Evolutionary conservation across 305 asterid species (phyloP).

Genomic region (Solanum hybrid): DNA sequence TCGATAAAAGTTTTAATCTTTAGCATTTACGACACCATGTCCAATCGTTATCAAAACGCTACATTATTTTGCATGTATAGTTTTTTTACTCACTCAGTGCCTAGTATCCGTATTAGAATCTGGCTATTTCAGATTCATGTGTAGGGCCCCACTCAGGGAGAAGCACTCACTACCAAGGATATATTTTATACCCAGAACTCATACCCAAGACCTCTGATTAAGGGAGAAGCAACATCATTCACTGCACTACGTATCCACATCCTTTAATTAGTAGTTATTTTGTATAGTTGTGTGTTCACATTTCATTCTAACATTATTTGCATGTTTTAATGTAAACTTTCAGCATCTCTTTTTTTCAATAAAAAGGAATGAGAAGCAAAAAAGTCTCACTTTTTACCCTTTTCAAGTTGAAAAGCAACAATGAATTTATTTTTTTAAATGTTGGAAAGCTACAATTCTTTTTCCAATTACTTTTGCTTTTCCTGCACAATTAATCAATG

Average conservation of each 20-base stretch:
- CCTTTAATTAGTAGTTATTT: background rate
- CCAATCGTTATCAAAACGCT: background rate
- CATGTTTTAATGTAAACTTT: background rate
- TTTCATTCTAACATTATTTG: background rate
- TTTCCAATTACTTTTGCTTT: background rate
- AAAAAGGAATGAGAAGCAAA: background rate
- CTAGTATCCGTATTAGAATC: too few relatives aligned
- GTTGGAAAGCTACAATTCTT: background rate
- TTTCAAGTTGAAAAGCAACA: conserved; percentile 4
- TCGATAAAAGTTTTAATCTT: background rate
- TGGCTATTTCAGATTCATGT: fast-evolving
- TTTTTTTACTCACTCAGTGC: too few relatives aligned
- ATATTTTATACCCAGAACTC: background rate
- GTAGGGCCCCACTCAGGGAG: background rate
- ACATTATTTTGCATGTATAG: background rate
- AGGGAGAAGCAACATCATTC: background rate
- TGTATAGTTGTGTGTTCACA: conserved; percentile 6
- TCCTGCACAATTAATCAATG: background rate
- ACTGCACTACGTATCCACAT: background rate
- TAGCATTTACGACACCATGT: background rate
- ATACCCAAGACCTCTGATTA: too few relatives aligned
- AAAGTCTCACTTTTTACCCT: background rate
- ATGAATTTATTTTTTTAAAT: background rate
- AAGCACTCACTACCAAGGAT: background rate
- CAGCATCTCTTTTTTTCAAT: background rate